Evolutionary conservation across 2,329 filamentous ascomycete species (phyloP).

Genomic region (Aspergillus awamori): DNA sequence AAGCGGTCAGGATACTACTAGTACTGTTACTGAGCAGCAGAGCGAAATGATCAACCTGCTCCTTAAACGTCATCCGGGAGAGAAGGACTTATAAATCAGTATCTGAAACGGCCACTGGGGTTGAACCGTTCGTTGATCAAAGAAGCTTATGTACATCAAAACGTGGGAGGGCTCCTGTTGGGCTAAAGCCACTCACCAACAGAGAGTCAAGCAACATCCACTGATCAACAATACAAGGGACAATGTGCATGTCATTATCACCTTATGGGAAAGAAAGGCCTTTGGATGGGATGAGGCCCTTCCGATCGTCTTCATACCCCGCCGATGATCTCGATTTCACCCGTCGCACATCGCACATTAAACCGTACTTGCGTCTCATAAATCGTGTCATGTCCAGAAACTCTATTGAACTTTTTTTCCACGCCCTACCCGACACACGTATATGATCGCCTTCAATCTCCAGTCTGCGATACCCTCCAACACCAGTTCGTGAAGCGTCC

Average conservation of each 20-base stretch:
- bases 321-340: constrained; percentile 21
- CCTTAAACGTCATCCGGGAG: neutral
- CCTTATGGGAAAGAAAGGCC: neutral
- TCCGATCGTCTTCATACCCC: constrained; percentile 12
- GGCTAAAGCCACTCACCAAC: constrained; percentile 18
- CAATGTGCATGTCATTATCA: constrained; percentile 8
- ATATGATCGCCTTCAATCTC: constrained; percentile 7
- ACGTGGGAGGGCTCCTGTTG: constrained; percentile 28
- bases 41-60: neutral
- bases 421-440: constrained; percentile 10
- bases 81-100: constrained; percentile 5
- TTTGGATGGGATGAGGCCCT: neutral
- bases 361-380: constrained; percentile 31
- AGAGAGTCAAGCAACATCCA: constrained; percentile 16
- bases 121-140: constrained; percentile 24
- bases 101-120: constrained; percentile 30
- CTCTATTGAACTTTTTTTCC: constrained; percentile 29
- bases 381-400: constrained; percentile 30
- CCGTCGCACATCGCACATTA: constrained; percentile 28
- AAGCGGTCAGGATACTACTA: neutral
- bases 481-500: constrained; percentile 8
- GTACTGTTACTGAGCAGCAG: neutral
- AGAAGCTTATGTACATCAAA: constrained; percentile 42
- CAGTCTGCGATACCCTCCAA: constrained; percentile 4
- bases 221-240: constrained; percentile 18